Evolutionary conservation across 371 early-diverging fungal genomes (phyloP).

Genomic region (Amoeboaphelidium protococcarum): DNA sequence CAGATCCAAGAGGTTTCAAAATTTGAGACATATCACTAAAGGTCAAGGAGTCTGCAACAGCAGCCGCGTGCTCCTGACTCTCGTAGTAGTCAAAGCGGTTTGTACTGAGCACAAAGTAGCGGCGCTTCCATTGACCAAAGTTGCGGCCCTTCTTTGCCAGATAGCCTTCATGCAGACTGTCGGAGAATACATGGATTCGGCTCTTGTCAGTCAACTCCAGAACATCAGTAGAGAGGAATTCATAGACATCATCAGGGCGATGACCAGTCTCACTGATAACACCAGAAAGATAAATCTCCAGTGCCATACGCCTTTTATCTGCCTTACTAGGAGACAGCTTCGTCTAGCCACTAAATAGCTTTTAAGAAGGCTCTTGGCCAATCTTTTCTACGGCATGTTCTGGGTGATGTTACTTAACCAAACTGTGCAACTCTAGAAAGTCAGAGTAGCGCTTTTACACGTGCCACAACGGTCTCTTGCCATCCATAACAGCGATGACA

Average conservation of each 20-base stretch:
- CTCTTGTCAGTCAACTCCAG: constrained; percentile 11
- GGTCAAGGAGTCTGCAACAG: neutral
- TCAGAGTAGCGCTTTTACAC: constrained; percentile 55
- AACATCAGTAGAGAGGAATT: constrained; percentile 42
- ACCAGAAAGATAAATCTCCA: neutral
- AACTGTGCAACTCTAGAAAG: constrained; percentile 35
- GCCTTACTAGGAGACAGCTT: constrained; percentile 33
- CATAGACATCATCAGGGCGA: constrained; percentile 33
- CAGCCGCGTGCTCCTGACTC: neutral
- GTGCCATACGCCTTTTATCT: constrained; percentile 13
- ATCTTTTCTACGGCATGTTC: constrained; percentile 18
- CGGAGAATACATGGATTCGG: neutral
- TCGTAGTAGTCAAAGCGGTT: constrained; percentile 44
- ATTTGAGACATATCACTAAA: neutral
- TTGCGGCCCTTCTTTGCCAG: constrained; percentile 53
- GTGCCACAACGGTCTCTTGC: constrained; percentile 34
- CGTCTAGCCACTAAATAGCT: constrained; percentile 20
- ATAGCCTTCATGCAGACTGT: constrained; percentile 36
- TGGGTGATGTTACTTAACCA: constrained; percentile 22
- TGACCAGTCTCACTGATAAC: constrained; percentile 2
- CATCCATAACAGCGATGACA: constrained; percentile 6
- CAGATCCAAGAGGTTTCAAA: constrained; percentile 19
- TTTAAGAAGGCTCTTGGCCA: constrained; percentile 46
- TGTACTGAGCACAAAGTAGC: constrained; percentile 35
- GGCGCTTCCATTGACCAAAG: constrained; percentile 57